phyloP scores from a whole-genome alignment of 2,329 filamentous ascomycete species.

The Fusarium nelsonii region DNA sequence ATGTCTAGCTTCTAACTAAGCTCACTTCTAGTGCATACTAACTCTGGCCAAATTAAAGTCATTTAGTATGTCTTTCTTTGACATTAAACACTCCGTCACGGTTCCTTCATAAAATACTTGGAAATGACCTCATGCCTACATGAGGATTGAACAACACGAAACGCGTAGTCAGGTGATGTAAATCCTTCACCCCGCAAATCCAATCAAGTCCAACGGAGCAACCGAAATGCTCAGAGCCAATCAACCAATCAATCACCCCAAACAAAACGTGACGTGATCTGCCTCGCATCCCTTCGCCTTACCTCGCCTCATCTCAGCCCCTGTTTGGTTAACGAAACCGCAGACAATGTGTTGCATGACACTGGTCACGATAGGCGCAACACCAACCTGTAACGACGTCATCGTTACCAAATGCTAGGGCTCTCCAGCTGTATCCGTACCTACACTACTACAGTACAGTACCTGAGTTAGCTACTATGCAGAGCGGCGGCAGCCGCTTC shows the following conservation, averaged over 20 bases:
- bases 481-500: conserved; percentile 1
- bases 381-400: conserved; percentile 20
- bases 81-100: no score
- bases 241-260: not conserved
- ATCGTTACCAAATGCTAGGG: not conserved
- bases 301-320: not conserved
- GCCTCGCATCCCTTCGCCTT: not conserved
- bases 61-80: not conserved
- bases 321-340: not conserved
- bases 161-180: conserved; percentile 13
- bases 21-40: not conserved
- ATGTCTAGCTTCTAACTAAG: not conserved
- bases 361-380: not conserved
- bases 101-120: no score
- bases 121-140: no score
- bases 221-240: not conserved
- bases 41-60: no score
- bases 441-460: no score
- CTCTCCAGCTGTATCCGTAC: not conserved
- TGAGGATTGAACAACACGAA: not conserved
- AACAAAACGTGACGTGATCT: conserved; percentile 2
- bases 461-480: not conserved
- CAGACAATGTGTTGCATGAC: not conserved
- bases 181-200: not conserved
- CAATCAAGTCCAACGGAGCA: no score